A percentile compares a stretch with the other conserved stretches of the same genome.
Conservation (phyloP, 2,329 filamentous ascomycete species). For the Aspergillus pseudonomiae region DNA sequence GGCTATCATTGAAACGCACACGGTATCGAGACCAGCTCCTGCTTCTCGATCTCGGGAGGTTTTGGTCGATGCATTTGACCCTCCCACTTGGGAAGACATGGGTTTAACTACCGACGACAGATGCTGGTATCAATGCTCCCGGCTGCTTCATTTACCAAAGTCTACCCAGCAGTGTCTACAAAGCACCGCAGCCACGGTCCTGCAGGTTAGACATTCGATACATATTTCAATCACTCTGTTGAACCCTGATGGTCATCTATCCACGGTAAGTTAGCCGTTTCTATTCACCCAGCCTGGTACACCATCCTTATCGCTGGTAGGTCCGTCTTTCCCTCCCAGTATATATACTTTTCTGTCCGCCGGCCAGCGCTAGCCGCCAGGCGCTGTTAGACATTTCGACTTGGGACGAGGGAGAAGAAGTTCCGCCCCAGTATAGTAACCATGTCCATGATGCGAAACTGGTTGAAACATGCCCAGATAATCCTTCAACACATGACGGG, state of each 20-base stretch:
- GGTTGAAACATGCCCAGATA: background rate
- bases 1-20: background rate
- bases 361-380: background rate
- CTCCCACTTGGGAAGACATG: background rate
- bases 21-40: background rate
- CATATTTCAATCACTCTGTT: background rate
- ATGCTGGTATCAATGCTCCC: background rate
- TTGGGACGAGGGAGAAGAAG: background rate
- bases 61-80: background rate
- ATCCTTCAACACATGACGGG: background rate
- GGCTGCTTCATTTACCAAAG: background rate
- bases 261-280: background rate
- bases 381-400: background rate
- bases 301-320: background rate
- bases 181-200: background rate
- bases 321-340: background rate
- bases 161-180: background rate
- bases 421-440: background rate
- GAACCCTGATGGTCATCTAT: background rate
- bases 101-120: background rate
- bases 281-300: fast-evolving
- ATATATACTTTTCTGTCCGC: background rate
- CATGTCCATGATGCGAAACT: background rate
- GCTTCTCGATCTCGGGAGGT: background rate
- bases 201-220: background rate